Conservation (phyloP, 2,329 filamentous ascomycete species). For the Aspergillus sp. region DNA sequence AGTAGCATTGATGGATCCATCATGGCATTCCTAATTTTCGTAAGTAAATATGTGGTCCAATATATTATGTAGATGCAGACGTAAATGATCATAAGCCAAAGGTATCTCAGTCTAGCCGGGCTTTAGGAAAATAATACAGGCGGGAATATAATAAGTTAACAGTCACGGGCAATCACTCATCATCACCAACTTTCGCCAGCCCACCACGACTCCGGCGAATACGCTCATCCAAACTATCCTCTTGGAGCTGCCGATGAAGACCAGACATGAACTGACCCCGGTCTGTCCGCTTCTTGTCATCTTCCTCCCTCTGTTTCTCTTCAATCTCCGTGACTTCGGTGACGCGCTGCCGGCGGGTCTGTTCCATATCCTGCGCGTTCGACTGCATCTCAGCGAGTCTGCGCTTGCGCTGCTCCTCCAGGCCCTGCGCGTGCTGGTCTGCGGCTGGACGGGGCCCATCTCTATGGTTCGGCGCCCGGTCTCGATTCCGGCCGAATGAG, state of each 20-base stretch:
- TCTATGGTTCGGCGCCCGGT: constrained; percentile 12
- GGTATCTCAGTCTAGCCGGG: background rate
- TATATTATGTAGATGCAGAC: background rate
- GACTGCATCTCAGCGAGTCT: constrained; percentile 73
- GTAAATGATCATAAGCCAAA: background rate
- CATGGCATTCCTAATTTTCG: no score
- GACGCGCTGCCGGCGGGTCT: constrained; percentile 67
- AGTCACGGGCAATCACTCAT: constrained; percentile 10
- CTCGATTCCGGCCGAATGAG: constrained; percentile 18
- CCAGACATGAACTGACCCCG: constrained; percentile 35
- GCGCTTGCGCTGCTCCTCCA: constrained; percentile 32
- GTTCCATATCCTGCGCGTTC: constrained; percentile 67
- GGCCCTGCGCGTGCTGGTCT: constrained; percentile 22
- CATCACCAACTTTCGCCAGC: constrained; percentile 25
- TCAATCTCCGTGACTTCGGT: constrained; percentile 67
- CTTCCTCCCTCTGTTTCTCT: constrained; percentile 62
- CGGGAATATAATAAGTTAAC: background rate
- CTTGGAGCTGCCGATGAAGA: constrained; percentile 33
- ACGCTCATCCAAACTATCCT: constrained; percentile 37
- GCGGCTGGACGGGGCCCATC: constrained; percentile 6
- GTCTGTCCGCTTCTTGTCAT: constrained; percentile 52
- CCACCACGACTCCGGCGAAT: constrained; percentile 35
- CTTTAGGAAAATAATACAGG: constrained; percentile 1
- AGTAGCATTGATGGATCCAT: background rate
- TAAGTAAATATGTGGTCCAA: background rate